Evolutionary conservation across 2,329 filamentous ascomycete species (phyloP).

Genomic region (Hymenoscyphus fraxineus): DNA sequence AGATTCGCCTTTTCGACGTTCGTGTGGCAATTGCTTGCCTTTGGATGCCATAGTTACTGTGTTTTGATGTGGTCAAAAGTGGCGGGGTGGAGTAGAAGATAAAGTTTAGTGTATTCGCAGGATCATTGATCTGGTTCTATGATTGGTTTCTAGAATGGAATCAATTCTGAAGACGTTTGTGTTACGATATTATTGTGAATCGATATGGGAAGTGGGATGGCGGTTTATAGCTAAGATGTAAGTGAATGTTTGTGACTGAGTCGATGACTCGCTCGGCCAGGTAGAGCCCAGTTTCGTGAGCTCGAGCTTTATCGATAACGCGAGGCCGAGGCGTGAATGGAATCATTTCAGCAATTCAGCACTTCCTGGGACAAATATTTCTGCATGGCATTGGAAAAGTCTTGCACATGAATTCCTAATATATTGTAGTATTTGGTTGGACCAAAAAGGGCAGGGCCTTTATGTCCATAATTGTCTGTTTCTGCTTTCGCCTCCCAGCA

Average conservation of each 20-base stretch:
- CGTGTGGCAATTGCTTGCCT: conserved; percentile 62
- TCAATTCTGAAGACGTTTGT: neutral
- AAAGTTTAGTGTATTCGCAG: conserved; percentile 17
- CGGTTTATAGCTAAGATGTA: conserved; percentile 9
- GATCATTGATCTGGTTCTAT: conserved; percentile 15
- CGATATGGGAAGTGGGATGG: neutral
- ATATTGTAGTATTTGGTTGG: neutral
- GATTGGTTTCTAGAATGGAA: neutral
- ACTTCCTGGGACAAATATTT: neutral
- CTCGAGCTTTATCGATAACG: conserved; percentile 33
- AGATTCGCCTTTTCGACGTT: conserved; percentile 82
- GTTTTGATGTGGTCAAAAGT: neutral
- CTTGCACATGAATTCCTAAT: neutral
- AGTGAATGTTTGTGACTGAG: neutral
- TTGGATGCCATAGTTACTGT: conserved; percentile 47
- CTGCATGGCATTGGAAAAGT: neutral
- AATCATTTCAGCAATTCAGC: neutral
- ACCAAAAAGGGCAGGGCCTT: neutral
- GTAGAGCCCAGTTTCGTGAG: neutral
- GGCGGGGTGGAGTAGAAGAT: conserved; percentile 4
- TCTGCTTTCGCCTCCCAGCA: neutral
- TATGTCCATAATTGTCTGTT: neutral
- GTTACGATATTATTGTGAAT: neutral
- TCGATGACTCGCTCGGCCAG: conserved; percentile 16
- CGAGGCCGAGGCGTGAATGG: conserved; percentile 7